A percentile compares a stretch with the other conserved stretches of the same genome.
phyloP scores from a whole-genome alignment of 2,329 filamentous ascomycete genomes.

The Fusarium ambrosium region DNA sequence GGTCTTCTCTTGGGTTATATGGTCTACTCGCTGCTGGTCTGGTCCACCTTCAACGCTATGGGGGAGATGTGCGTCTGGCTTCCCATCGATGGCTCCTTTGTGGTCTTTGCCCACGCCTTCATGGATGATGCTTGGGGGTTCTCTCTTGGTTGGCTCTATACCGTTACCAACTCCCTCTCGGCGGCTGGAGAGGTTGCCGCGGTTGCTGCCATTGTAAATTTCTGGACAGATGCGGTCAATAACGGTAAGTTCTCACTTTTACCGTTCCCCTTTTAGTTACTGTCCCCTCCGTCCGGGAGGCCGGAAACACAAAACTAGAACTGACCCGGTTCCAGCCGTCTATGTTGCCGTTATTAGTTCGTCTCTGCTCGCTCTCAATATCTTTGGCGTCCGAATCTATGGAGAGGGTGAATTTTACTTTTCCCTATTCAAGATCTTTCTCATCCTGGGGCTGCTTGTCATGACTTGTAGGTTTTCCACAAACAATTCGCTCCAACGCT shows the following conservation, averaged over 20 bases:
- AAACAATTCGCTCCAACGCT: neutral
- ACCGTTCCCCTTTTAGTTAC: neutral
- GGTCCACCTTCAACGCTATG: slow-evolving; percentile 57
- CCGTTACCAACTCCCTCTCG: slow-evolving; percentile 57
- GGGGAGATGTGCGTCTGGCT: slow-evolving; percentile 69
- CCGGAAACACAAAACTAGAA: neutral
- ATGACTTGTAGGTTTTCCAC: slow-evolving; percentile 60
- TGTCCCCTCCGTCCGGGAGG: neutral
- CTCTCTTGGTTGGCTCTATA: slow-evolving; percentile 63
- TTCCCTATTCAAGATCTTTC: slow-evolving; percentile 63
- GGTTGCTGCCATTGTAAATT: slow-evolving; percentile 57
- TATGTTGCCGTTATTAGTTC: slow-evolving; percentile 53
- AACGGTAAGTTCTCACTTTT: neutral
- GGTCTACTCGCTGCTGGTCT: slow-evolving; percentile 57
- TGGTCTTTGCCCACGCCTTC: slow-evolving; percentile 65
- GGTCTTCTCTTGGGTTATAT: slow-evolving; percentile 57
- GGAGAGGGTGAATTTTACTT: slow-evolving; percentile 64
- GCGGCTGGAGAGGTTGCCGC: slow-evolving; percentile 58
- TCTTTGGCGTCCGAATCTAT: slow-evolving; percentile 39
- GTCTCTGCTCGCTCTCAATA: slow-evolving; percentile 58
- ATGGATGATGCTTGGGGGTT: slow-evolving; percentile 69
- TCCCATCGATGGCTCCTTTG: slow-evolving; percentile 66
- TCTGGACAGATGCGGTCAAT: slow-evolving; percentile 56
- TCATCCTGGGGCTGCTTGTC: slow-evolving; percentile 65
- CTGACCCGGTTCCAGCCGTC: neutral